Conservation (phyloP, 805 yeast genomes). For the Blastobotrys mokoenaii region DNA sequence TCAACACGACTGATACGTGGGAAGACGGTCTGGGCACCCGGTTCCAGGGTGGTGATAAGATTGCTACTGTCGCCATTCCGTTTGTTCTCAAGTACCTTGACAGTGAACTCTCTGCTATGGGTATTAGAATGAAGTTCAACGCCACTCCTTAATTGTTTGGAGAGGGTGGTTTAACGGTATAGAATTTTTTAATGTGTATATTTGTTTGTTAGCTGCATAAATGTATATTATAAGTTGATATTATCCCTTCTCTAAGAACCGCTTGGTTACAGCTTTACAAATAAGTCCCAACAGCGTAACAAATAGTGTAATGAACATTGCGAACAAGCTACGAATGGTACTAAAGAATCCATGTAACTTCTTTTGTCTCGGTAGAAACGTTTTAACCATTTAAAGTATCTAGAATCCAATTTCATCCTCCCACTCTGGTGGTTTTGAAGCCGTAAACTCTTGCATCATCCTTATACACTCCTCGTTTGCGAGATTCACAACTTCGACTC, state of each 20-base stretch:
- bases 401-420: too few relatives aligned
- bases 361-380: too few relatives aligned
- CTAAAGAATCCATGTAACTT: too few relatives aligned
- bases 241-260: too few relatives aligned
- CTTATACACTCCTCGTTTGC: background rate
- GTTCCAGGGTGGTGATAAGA: conserved; percentile 84
- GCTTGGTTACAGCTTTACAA: too few relatives aligned
- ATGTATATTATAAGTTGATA: background rate
- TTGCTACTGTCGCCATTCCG: conserved; percentile 95
- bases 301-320: too few relatives aligned
- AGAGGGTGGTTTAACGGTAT: conserved; percentile 4
- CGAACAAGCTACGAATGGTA: too few relatives aligned
- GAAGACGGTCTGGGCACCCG: conserved; percentile 94
- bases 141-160: conserved; percentile 53
- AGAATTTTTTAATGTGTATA: background rate
- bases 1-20: conserved; percentile 59
- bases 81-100: conserved; percentile 92
- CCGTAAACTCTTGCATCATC: background rate
- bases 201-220: background rate
- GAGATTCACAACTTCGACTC: background rate
- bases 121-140: conserved; percentile 84
- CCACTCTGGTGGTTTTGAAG: background rate
- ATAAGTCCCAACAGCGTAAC: too few relatives aligned
- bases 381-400: too few relatives aligned
- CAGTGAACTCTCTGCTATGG: conserved; percentile 96